phyloP scores from a whole-genome alignment of 2,329 filamentous ascomycete species.

The Epichloe aotearoae region DNA sequence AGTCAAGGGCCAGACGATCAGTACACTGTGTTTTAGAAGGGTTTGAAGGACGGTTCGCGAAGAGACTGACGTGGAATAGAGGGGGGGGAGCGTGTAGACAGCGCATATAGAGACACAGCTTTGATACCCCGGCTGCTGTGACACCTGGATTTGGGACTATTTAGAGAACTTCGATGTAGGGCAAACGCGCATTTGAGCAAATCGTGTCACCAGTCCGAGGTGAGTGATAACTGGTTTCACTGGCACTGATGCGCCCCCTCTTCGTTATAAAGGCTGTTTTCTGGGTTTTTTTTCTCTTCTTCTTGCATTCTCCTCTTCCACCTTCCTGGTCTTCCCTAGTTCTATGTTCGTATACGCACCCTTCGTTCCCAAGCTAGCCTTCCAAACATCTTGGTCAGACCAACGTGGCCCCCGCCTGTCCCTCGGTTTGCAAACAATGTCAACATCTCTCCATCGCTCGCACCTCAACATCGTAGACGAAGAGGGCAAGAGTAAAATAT shows the following conservation, averaged over 20 bases:
- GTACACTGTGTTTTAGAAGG: constrained; percentile 66
- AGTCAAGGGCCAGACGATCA: constrained; percentile 76
- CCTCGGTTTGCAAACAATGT: background rate
- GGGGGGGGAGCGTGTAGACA: background rate
- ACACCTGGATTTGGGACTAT: background rate
- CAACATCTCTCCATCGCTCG: background rate
- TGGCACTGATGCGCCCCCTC: background rate
- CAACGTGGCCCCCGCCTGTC: background rate
- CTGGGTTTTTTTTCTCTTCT: background rate
- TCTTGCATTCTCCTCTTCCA: background rate
- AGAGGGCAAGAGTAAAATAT: background rate
- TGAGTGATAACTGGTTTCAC: background rate
- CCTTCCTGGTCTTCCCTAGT: background rate
- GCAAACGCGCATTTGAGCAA: background rate
- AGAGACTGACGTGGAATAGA: background rate
- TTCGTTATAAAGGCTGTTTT: background rate
- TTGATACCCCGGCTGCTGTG: background rate
- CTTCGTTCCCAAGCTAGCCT: background rate
- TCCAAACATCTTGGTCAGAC: background rate
- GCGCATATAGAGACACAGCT: background rate
- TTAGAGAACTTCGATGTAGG: background rate
- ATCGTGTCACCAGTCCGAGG: background rate
- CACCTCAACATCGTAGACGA: background rate
- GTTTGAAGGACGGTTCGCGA: constrained; percentile 4
- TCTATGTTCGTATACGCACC: background rate